Base-by-base conservation (phyloP, 2,329 filamentous ascomycete species). In the Eutypella sp. region DNA sequence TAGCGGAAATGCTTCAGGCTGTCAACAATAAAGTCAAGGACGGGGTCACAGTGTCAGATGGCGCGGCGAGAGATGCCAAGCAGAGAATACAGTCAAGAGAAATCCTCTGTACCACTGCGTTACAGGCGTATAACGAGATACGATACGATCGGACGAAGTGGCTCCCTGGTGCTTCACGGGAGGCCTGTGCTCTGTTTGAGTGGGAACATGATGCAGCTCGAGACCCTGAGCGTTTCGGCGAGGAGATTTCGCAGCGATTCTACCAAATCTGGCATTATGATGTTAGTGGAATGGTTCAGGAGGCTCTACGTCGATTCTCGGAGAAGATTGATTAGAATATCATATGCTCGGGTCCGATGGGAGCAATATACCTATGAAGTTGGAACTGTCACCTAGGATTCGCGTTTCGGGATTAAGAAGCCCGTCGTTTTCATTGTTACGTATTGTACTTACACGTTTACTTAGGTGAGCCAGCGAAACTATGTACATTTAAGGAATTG, bases 1-100 rank as follows among this genome's bases (percentile, higher is more conserved):
- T 78, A 31, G 62, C 66, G 7, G 57, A 60, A 7, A 44, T 74
- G 4, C 48, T 76, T 27, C 47, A 36, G 10, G 42, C 41, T 2
- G 29, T 44, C 23, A 43, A 44, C 16, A 33, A 33, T 11, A n/a
- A 33, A n/a, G 13, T 33, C 29, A 33, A 8, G 8, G 25, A 29
- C 25, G 25, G 8, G 8, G 25, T 7, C 25, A 13, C 29, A 5
- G 29, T 15, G 5, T 15, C 29, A 4, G 29, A 33, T 33, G 13
- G 5, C 11, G 29, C 5, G 16, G 16, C 27, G 15, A 23, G 13
- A 13, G 24, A n/a, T 20, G 13, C 8, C 40, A 9, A 8, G 22
- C 22, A 29, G 25, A 34, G 13, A 29, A 19, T 45, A 52, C 27
- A 24, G 22, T 1, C n/a, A n/a, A 57, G 51, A 19, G 37, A 36